Evolutionary conservation across 352 stramenopile genomes (phyloP), one percentile per base, ranked within the genome.

Genomic region (Phytophthora europaea): DNA sequence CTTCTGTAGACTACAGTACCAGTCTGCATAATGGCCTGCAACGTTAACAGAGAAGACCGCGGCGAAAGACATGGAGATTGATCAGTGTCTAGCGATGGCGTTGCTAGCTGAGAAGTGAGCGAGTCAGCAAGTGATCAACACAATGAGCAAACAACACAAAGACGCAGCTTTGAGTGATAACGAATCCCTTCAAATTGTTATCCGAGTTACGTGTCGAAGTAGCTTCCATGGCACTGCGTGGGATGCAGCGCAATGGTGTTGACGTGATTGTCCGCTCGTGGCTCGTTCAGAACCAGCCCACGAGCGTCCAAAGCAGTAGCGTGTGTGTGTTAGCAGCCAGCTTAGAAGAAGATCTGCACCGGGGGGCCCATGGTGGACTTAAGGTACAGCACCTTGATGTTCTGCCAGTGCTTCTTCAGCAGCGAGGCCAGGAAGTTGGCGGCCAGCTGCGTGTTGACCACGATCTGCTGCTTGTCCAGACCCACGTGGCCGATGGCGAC

Each of bases 351-450:
- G 85, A 99, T 99, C 88, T 99, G 98, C 69, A 98, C 86, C 53
- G 96, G 78, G 62, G 98, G 98, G 64, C 98, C 98, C 98, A 99
- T 99, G 73, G 98, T 99, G 67, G 83, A 97, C 96, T 99, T 99
- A 78, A 99, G 94, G 95, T 99, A 99, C 66, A 99, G 94, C 71
- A 99, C 94, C 82, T 99, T 99, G 91, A 99, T 99, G 92, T 99
- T 99, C 86, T 99, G 98, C 98, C 98, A 99, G 90, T 99, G 98
- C 95, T 99, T 99, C 96, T 99, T 99, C 6, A 99, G 87, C 61
- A 99, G 89, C 77, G 95, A 99, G 16, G 98, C 98, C 53, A 99
- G 84, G 83, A 99, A 99, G 96, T 99, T 99, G 62, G 97, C 92
- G 71, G 98, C 94, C 70, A 99, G 82, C 83, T 99, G 95, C 48